Evolutionary conservation across 2,329 filamentous ascomycete species (phyloP).

Genomic region (Zymoseptoria crescenta): DNA sequence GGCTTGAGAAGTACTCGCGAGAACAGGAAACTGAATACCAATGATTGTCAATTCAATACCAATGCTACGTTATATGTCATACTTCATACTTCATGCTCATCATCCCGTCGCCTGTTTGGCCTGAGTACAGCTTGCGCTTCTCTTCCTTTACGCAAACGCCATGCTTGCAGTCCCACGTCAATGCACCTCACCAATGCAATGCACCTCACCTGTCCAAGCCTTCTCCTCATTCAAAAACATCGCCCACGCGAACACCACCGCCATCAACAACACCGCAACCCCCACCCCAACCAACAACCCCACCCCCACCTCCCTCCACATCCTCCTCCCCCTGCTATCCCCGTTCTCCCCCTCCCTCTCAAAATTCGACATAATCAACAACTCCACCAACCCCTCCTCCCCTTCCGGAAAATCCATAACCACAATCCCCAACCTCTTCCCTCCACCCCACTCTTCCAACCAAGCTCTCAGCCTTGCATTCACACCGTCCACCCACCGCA

Average conservation of each 20-base stretch:
- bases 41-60: not conserved
- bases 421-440: constrained; percentile 29
- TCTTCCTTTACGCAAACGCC: not conserved
- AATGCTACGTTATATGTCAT: not conserved
- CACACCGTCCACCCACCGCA: constrained; percentile 39
- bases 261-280: not conserved
- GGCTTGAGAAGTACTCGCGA: too few relatives aligned
- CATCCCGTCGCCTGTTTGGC: not conserved
- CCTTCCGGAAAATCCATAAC: constrained; percentile 33
- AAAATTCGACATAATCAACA: constrained; percentile 37
- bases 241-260: not conserved
- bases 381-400: constrained; percentile 34
- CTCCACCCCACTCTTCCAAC: constrained; percentile 19
- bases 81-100: not conserved
- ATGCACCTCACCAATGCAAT: not conserved
- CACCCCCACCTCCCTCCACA: not conserved
- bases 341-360: not conserved
- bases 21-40: too few relatives aligned
- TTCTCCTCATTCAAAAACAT: not conserved
- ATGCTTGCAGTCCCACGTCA: too few relatives aligned
- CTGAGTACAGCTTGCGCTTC: not conserved
- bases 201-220: not conserved
- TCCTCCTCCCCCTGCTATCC: not conserved
- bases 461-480: constrained; percentile 34
- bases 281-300: not conserved